Percentiles rank a stretch among this genome's conserved stretches.
These are phyloP conservation scores for Strigomonas culicis DNA, from an alignment of 208 protist species.

Conservation along the genomic window DNA sequence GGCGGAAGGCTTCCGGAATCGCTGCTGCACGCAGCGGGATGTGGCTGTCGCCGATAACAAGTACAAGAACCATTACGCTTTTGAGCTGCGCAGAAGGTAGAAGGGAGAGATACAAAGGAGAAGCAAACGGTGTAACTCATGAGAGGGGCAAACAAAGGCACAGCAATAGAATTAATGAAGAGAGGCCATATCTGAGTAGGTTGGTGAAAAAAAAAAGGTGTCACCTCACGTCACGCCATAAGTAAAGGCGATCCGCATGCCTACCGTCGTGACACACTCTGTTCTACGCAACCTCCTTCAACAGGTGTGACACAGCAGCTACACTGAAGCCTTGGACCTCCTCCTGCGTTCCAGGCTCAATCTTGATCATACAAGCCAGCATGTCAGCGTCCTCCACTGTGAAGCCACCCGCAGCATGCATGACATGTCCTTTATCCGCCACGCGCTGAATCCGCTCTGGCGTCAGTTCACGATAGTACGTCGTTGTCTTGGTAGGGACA, in stretches of 20 bases:
- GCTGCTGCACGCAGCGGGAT: slow-evolving; percentile 95
- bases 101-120: neutral
- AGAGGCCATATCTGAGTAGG: neutral
- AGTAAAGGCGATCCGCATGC: too few relatives aligned
- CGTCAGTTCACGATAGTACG: slow-evolving; percentile 49
- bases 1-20: slow-evolving; percentile 95
- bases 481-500: slow-evolving; percentile 46
- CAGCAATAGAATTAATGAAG: neutral
- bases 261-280: too few relatives aligned
- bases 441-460: slow-evolving; percentile 49
- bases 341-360: slow-evolving; percentile 44
- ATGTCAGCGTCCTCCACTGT: slow-evolving; percentile 80
- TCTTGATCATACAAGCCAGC: slow-evolving; percentile 26
- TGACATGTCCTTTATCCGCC: slow-evolving; percentile 38
- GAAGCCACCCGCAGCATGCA: slow-evolving; percentile 64
- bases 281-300: too few relatives aligned
- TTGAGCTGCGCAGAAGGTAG: neutral
- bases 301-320: slow-evolving; percentile 14
- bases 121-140: neutral
- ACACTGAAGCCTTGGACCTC: slow-evolving; percentile 55
- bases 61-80: slow-evolving; percentile 88
- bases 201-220: neutral
- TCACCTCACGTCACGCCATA: neutral
- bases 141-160: neutral
- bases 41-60: slow-evolving; percentile 99